These are phyloP conservation scores for Epithemia pelagica DNA, from an alignment of 108 stramenopile species.

Conservation along the genomic window DNA sequence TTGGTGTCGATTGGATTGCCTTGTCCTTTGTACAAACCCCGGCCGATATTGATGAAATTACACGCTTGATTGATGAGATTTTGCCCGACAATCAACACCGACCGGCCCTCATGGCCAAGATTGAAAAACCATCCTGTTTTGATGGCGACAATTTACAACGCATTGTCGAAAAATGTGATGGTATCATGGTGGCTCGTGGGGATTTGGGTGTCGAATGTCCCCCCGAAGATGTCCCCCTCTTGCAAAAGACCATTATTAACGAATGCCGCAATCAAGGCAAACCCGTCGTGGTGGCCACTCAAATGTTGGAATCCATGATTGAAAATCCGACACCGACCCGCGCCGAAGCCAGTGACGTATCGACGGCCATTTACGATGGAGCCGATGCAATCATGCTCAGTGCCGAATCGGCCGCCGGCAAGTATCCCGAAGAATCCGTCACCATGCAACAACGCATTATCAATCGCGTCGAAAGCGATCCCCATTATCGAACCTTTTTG, in stretches of 20 bases:
- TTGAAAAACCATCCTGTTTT: constrained; percentile 92
- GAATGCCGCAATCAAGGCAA: constrained; percentile 80
- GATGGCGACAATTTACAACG: constrained; percentile 62
- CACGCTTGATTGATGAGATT: constrained; percentile 58
- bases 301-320: constrained; percentile 88
- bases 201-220: constrained; percentile 95
- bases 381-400: constrained; percentile 95
- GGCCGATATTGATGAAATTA: constrained; percentile 84
- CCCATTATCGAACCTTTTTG: constrained; percentile 62
- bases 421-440: constrained; percentile 89
- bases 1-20: constrained; percentile 95
- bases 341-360: constrained; percentile 91
- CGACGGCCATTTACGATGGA: constrained; percentile 96
- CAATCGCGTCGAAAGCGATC: constrained; percentile 84
- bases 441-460: constrained; percentile 94
- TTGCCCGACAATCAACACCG: constrained; percentile 50
- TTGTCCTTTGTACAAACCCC: constrained; percentile 92
- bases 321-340: constrained; percentile 90
- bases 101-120: constrained; percentile 91
- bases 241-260: constrained; percentile 94
- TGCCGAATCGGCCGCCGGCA: constrained; percentile 88
- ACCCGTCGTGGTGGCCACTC: constrained; percentile 89
- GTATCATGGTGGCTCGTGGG: constrained; percentile 97
- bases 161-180: constrained; percentile 84
- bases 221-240: constrained; percentile 92